Evolutionary conservation across 768 basidiomycete genomes (phyloP).

Genomic region (Goffeauzyma gilvescens): DNA sequence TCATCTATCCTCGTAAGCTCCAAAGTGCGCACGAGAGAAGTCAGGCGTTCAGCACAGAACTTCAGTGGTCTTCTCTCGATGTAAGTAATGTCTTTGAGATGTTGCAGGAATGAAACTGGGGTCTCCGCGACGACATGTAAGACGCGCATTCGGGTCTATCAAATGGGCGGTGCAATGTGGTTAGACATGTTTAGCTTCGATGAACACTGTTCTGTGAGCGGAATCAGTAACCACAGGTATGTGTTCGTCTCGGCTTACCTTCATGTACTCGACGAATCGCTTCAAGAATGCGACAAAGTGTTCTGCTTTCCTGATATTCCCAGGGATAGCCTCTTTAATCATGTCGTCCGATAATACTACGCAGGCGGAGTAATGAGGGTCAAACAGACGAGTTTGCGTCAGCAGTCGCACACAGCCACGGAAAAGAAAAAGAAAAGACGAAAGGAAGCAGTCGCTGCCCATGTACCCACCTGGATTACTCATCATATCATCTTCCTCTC

Average conservation of each 20-base stretch:
- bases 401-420: not conserved
- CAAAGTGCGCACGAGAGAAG: slow-evolving; percentile 79
- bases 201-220: too few relatives aligned
- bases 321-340: slow-evolving; percentile 83
- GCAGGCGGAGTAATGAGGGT: too few relatives aligned
- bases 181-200: too few relatives aligned
- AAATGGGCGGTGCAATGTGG: too few relatives aligned
- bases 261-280: slow-evolving; percentile 94
- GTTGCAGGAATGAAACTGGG: slow-evolving; percentile 85
- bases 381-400: not conserved
- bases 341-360: slow-evolving; percentile 83
- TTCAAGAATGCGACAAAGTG: slow-evolving; percentile 98
- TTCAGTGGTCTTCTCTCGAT: slow-evolving; percentile 83
- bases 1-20: slow-evolving; percentile 81
- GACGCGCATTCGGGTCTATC: slow-evolving; percentile 93
- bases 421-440: not conserved
- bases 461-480: slow-evolving; percentile 57
- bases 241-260: slow-evolving; percentile 45
- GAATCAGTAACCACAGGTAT: too few relatives aligned
- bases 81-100: slow-evolving; percentile 95
- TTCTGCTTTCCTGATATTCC: slow-evolving; percentile 95
- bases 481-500: slow-evolving; percentile 62
- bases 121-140: slow-evolving; percentile 97
- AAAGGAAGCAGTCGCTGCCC: not conserved
- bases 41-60: slow-evolving; percentile 88